Base-by-base conservation (phyloP, 2,329 filamentous ascomycete genomes). In the Whalleya microplaca region DNA sequence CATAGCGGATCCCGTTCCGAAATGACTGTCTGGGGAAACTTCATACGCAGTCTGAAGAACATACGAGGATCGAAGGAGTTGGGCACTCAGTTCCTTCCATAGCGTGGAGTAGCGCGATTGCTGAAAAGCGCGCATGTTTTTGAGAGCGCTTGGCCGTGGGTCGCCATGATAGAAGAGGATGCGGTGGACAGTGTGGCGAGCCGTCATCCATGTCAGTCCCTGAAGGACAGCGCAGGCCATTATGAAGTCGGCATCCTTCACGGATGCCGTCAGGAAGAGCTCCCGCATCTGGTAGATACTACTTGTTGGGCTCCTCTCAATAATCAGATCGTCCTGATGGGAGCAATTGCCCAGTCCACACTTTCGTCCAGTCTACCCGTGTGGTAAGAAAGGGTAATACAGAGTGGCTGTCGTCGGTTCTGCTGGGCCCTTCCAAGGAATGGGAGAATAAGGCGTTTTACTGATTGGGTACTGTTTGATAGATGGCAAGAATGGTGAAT, bases 21-120 rank as follows among this genome's bases (percentile, higher is more conserved):
- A 78, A 57, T 83, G 77, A 3, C 70, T 69, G 27, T 82, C 76
- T 47, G 74, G 75, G 19, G 75, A 68, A 1, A 87, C 71, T 51
- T 85, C 79, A 64, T 85, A 85, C 10, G 80, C 76, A n/a, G 77
- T 66, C 58, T 84, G 80, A 5, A 88, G 60, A 21, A 84, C 67
- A 64, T 84, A 87, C 2, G 84, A 84, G 61, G 85, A 84, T 23
- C 82, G 78, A 18, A 70, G 69, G 12, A 88, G 73, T 56, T 82
- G 81, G 55, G 80, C 79, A 58, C 83, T 77, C 3, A 88, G 73
- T 29, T 81, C 80, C 48, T 75, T 77, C 84, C 84, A 87, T 42
- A 66, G 62, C n/a, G 41, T 41, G 9, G 41, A 21, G 43, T 46
- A 45, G 16, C 51, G 62, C 20, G 59, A 53, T 16, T 54, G 47